phyloP scores from a whole-genome alignment of 1,139 yeast species.

The Nadsonia commutata region DNA sequence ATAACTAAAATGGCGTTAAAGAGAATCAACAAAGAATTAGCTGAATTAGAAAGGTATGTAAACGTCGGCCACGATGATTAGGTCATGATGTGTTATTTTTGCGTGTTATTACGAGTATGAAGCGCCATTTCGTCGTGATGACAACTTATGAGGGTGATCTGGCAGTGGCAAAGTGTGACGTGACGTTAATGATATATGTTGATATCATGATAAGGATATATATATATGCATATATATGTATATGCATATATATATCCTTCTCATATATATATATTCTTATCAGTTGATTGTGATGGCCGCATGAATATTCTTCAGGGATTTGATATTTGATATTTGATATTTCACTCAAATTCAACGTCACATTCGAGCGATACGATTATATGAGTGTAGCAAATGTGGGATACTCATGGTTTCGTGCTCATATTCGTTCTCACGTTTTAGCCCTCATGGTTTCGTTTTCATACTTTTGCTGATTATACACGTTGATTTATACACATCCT shows the following conservation, averaged over 20 bases:
- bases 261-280: background rate
- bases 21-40: conserved; percentile 91
- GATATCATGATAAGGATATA: background rate
- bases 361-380: background rate
- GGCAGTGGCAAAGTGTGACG: too few species aligned
- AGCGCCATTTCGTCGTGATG: too few species aligned
- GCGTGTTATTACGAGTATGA: too few species aligned
- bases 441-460: too few species aligned
- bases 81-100: too few species aligned
- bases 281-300: background rate
- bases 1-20: conserved; percentile 54
- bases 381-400: background rate
- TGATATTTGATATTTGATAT: background rate
- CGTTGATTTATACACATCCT: too few species aligned
- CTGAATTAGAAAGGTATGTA: conserved; percentile 85
- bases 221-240: background rate
- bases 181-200: too few species aligned
- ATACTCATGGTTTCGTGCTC: background rate
- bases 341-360: background rate
- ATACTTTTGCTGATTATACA: too few species aligned
- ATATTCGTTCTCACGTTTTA: too few species aligned
- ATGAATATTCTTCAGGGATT: background rate
- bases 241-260: background rate
- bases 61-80: background rate
- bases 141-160: too few species aligned